phyloP scores from a whole-genome alignment of 768 basidiomycete species.

The Melanogaster broomeanus region DNA sequence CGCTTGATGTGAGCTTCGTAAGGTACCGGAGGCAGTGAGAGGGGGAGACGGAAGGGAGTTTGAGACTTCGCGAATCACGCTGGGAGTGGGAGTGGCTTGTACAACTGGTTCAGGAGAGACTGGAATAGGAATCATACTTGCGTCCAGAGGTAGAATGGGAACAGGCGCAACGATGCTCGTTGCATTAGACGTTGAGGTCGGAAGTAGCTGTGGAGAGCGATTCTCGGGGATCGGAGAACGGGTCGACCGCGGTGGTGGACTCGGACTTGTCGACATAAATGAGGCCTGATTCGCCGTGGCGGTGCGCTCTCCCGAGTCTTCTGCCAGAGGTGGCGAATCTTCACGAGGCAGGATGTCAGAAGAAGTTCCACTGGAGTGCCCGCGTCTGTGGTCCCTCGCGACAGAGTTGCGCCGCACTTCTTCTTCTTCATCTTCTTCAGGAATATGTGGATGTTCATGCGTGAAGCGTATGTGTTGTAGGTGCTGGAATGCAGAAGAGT shows the following conservation, averaged over 20 bases:
- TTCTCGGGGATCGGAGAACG: slow-evolving; percentile 21
- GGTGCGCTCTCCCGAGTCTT: slow-evolving; percentile 13
- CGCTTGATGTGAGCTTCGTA: slow-evolving; percentile 26
- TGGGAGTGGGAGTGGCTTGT: slow-evolving; percentile 26
- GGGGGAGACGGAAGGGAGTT: slow-evolving; percentile 33
- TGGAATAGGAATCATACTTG: slow-evolving; percentile 20
- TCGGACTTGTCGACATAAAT: slow-evolving; percentile 14
- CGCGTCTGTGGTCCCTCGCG: slow-evolving; percentile 22
- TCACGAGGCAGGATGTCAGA: slow-evolving; percentile 36
- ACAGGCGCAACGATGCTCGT: slow-evolving; percentile 23
- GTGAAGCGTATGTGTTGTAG: slow-evolving; percentile 40
- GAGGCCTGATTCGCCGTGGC: slow-evolving; percentile 15
- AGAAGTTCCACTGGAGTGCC: slow-evolving; percentile 25
- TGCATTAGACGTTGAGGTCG: slow-evolving; percentile 29
- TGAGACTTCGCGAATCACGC: slow-evolving; percentile 27
- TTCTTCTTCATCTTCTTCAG: slow-evolving; percentile 70
- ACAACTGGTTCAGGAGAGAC: slow-evolving; percentile 20
- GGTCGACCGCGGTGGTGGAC: slow-evolving; percentile 16
- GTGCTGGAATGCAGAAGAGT: slow-evolving; percentile 37
- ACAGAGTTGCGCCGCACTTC: slow-evolving; percentile 30
- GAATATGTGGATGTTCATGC: slow-evolving; percentile 59
- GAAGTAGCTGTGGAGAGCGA: slow-evolving; percentile 23
- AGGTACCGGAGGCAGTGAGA: slow-evolving; percentile 23
- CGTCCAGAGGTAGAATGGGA: slow-evolving; percentile 21
- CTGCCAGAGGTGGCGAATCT: slow-evolving; percentile 7